Evolutionary conservation across 2,329 filamentous ascomycete genomes (phyloP).

Genomic region (Aspergillus sojae): DNA sequence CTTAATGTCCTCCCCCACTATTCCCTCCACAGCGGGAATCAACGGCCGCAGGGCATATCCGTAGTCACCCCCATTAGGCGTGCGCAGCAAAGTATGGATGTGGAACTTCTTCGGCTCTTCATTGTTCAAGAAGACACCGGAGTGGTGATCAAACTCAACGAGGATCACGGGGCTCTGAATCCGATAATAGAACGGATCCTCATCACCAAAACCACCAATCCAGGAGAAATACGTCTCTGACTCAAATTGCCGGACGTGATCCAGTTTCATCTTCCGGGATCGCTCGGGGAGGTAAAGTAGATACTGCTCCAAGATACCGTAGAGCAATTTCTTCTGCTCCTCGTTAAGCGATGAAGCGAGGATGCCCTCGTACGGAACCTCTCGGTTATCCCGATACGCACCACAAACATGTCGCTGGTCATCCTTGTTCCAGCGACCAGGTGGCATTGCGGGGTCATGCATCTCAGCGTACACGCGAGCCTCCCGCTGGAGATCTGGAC

Average conservation of each 20-base stretch:
- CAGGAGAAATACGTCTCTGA: constrained; percentile 78
- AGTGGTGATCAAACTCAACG: constrained; percentile 79
- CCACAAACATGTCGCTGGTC: constrained; percentile 79
- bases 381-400: constrained; percentile 75
- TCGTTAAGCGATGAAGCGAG: constrained; percentile 48
- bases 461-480: constrained; percentile 64
- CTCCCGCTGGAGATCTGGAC: constrained; percentile 45
- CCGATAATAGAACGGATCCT: constrained; percentile 76
- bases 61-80: constrained; percentile 77
- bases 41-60: constrained; percentile 56
- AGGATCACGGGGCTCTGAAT: constrained; percentile 76
- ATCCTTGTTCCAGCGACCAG: constrained; percentile 72
- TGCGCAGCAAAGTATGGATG: constrained; percentile 72
- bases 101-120: constrained; percentile 75
- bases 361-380: constrained; percentile 74
- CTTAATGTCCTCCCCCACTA: constrained; percentile 40
- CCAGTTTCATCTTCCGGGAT: constrained; percentile 59
- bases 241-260: constrained; percentile 58
- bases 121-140: constrained; percentile 75
- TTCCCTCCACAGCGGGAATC: constrained; percentile 38
- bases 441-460: constrained; percentile 66
- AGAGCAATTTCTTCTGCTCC: constrained; percentile 58
- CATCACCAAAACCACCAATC: constrained; percentile 68
- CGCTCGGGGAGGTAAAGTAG: constrained; percentile 66
- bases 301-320: constrained; percentile 64